Base-by-base conservation (phyloP, 2,329 filamentous ascomycete species). In the Alternaria alternata region DNA sequence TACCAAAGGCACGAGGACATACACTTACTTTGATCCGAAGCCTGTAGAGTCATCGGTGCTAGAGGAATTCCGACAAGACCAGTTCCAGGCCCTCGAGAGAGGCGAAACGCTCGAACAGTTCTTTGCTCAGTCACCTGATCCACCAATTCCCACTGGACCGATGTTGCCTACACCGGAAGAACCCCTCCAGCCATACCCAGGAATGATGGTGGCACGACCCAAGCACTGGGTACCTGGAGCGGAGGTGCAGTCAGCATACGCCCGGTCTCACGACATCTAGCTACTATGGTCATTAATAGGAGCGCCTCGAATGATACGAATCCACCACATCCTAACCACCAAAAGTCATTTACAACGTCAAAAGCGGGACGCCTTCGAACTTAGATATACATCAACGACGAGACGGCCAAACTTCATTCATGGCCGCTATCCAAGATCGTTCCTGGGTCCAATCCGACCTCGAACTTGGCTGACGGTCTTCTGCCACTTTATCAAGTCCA, bases 1-100 rank as follows among this genome's bases (percentile, higher is more conserved):
- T 0, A 60, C 39, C 5, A 77, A 78, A 39, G 71, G 69, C 1
- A 18, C 72, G 16, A 69, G 63, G 68, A 73, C 83, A 3, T 89
- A 88, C 69, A 81, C 81, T 62, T 89, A 89, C 72, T 81, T 86
- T 62, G 87, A 89, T 63, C 86, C 87, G 5, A 64, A 65, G 20
- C 59, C 54, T 12, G 52, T 66, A 3, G 34, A 55, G 7, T 52
- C 60, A 32, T 44, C 44, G n/a, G 62, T 52, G 5, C 41, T 66
- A 8, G 59, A 56, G 18, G 51, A 53, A 32, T 62, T 64, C 8
- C 59, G 55, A 24, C 51, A 55, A 46, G 51, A 54, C 4, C 62
- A 66, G 16, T 47, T 54, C 14, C 46, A 62, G 22, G 64, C 64
- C 2, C 59, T 66, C 16, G 44, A 56, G 22, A 43, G 56, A 11